Conservation (phyloP, 2,329 filamentous ascomycete genomes). For the Fusarium kyushuense region DNA sequence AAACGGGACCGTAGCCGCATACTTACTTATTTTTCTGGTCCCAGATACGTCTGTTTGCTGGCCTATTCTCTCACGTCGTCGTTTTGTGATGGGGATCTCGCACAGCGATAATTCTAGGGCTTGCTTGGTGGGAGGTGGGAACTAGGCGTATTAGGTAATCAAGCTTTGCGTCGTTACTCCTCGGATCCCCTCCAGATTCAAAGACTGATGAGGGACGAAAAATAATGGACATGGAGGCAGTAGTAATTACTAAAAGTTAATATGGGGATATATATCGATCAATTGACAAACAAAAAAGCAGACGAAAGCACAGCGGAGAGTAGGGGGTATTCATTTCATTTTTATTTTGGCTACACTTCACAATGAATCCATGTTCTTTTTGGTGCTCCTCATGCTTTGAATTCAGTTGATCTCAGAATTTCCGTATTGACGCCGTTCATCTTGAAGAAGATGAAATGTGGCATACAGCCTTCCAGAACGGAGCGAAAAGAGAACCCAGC, state of each 20-base stretch:
- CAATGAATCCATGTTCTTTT: conserved; percentile 49
- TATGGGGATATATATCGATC: conserved; percentile 4
- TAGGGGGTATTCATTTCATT: conserved; percentile 48
- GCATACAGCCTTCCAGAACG: conserved; percentile 73
- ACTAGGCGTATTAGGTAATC: conserved; percentile 59
- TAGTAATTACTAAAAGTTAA: conserved; percentile 9
- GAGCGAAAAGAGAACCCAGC: conserved; percentile 69
- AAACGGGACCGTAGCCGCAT: conserved; percentile 32
- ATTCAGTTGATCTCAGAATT: conserved; percentile 63
- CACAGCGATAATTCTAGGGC: conserved; percentile 60
- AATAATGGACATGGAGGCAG: conserved; percentile 6
- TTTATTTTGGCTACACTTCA: conserved; percentile 51
- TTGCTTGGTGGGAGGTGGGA: conserved; percentile 57
- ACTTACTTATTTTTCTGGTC: conserved; percentile 55
- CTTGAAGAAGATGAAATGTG: conserved; percentile 67
- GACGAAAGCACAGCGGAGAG: conserved; percentile 14
- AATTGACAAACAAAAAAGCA: background rate
- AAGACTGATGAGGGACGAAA: conserved; percentile 26
- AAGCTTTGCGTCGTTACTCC: conserved; percentile 31
- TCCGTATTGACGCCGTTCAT: conserved; percentile 77
- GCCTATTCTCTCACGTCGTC: conserved; percentile 51
- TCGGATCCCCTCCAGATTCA: conserved; percentile 19
- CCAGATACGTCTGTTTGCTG: conserved; percentile 51
- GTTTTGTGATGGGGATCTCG: conserved; percentile 57
- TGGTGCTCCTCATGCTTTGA: conserved; percentile 52